A percentile compares a stretch with the other conserved stretches of the same genome.
These are phyloP conservation scores for Fusarium nelsonii DNA, from an alignment of 2,329 filamentous ascomycete species.

Conservation along the genomic window DNA sequence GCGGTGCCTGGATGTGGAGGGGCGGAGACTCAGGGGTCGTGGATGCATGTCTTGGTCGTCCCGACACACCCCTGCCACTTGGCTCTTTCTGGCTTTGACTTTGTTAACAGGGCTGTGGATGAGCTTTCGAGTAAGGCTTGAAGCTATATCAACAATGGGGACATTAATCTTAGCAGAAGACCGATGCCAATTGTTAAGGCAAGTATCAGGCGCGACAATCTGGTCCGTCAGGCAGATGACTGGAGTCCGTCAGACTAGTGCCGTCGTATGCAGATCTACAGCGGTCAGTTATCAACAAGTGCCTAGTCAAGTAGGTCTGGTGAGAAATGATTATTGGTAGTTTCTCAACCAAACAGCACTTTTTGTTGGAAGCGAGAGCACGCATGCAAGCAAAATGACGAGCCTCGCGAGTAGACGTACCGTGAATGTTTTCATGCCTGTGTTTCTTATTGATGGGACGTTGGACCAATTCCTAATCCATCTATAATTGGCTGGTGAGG, in stretches of 20 bases:
- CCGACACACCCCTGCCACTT: conserved; percentile 29
- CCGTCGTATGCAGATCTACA: conserved; percentile 11
- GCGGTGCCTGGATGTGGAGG: conserved; percentile 9
- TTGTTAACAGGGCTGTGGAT: conserved; percentile 21
- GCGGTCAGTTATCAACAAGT: conserved; percentile 8
- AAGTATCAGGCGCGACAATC: conserved; percentile 33
- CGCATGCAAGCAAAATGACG: conserved; percentile 23
- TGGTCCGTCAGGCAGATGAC: conserved; percentile 11
- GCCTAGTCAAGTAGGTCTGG: neutral
- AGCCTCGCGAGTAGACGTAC: conserved; percentile 21
- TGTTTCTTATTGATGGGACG: conserved; percentile 15
- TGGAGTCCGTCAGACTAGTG: conserved; percentile 14
- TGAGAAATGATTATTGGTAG: conserved; percentile 26
- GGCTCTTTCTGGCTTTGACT: conserved; percentile 16
- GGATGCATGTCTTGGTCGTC: conserved; percentile 40
- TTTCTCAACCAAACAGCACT: conserved; percentile 23
- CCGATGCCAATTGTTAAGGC: neutral
- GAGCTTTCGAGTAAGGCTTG: neutral
- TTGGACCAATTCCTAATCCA: conserved; percentile 2
- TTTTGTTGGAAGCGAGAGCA: neutral
- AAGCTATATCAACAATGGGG: neutral
- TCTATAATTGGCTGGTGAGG: conserved; percentile 9
- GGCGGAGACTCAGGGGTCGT: conserved; percentile 37
- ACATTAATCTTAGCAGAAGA: conserved; percentile 19
- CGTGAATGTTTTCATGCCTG: conserved; percentile 2